phyloP scores from a whole-genome alignment of 139 green algal species.

The Penium margaritaceum region DNA sequence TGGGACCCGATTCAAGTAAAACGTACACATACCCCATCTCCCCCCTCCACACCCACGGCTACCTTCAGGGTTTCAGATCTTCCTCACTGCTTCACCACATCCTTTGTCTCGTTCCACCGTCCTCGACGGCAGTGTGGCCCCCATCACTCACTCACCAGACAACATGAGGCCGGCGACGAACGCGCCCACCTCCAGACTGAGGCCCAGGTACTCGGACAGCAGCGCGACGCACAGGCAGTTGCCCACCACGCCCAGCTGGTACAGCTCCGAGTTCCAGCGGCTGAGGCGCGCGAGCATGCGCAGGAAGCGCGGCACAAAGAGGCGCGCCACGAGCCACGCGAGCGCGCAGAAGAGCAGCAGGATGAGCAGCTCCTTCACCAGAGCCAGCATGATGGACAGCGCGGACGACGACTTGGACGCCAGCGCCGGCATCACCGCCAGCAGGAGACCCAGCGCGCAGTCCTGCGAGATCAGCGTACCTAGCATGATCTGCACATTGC shows the following conservation, averaged over 20 bases:
- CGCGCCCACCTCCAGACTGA: slow-evolving; percentile 81
- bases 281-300: slow-evolving; percentile 49
- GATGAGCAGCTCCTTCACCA: slow-evolving; percentile 20
- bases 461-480: slow-evolving; percentile 87
- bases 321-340: slow-evolving; percentile 49
- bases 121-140: too few relatives aligned
- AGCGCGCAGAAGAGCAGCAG: slow-evolving; percentile 40
- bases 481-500: slow-evolving; percentile 80
- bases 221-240: slow-evolving; percentile 67
- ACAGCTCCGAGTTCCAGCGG: slow-evolving; percentile 62
- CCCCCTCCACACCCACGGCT: too few relatives aligned
- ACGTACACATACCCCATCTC: too few relatives aligned
- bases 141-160: slow-evolving; percentile 46
- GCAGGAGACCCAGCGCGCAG: slow-evolving; percentile 83
- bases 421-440: slow-evolving; percentile 85
- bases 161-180: slow-evolving; percentile 83
- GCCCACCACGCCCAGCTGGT: slow-evolving; percentile 69
- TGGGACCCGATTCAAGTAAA: too few relatives aligned
- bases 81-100: too few relatives aligned
- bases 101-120: too few relatives aligned
- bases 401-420: slow-evolving; percentile 5
- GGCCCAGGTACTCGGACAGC: slow-evolving; percentile 44
- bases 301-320: slow-evolving; percentile 58
- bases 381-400: slow-evolving; percentile 16
- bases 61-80: too few relatives aligned